Base-by-base conservation (phyloP, 345 rosid genomes). In the Mangifera indica region DNA sequence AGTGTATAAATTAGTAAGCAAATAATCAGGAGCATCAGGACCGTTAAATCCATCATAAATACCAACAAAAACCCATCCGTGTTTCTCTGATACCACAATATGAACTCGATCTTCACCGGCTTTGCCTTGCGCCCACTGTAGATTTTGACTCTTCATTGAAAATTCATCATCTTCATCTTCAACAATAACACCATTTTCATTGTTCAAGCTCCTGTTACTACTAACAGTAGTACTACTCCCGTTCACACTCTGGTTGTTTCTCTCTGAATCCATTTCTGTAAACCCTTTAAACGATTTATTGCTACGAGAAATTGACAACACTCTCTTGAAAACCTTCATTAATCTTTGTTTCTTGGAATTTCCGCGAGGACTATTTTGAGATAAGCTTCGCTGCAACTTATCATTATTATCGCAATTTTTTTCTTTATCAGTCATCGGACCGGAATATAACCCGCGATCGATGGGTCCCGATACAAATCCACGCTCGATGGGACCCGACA, bases 51-150 rank as follows among this genome's bases (percentile, higher is more conserved):
- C 98, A 60, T 94, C 98, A 64, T 94, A 94, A 70, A 94, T 92
- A 69, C 98, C 98, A 22, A 89, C 92, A 54, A 94, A 92, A 54
- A 90, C 86, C 98, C 97, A 94, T 1, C 86, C 93, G 44, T 85
- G 77, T 57, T 90, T 95, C 67, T 92, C 98, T 1, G 98, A 94
- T 13, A 94, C 82, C 14, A 90, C 97, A 11, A 94, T 85, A 69
- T 94, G 98, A 37, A 89, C 90, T 40, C 93, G 87, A 82, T 94
- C 98, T 77, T 94, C 98, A 2, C 98, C 98, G 7, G 98, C 98
- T 80, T 87, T 94, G 44, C 98, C 98, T 48, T 92, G 98, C 15
- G 98, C 98, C 98, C 98, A 94, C 52, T 92, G 90, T 44, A 94
- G 72, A 70, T 85, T 87, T 69, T 89, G 90, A 51, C 71, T 82